Percentiles rank a stretch among this genome's conserved stretches.
phyloP scores from a whole-genome alignment of 768 basidiomycete species.

The Chalciporus chontae region DNA sequence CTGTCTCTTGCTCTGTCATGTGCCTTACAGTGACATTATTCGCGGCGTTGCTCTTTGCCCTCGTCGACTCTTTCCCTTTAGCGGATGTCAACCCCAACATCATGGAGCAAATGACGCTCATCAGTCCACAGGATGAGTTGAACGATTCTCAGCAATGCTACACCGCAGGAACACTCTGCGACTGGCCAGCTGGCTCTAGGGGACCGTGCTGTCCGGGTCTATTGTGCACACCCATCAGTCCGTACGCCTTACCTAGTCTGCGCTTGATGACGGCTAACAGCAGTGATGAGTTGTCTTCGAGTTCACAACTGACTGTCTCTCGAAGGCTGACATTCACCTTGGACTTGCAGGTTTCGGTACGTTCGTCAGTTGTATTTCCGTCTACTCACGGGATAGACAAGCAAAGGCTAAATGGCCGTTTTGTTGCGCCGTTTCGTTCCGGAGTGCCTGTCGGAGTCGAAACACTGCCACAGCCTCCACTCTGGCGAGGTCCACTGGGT shows the following conservation, averaged over 20 bases:
- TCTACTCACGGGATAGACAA: too few species aligned
- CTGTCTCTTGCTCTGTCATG: conserved; percentile 3
- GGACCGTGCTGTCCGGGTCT: conserved; percentile 12
- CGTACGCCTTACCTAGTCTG: conserved; percentile 13
- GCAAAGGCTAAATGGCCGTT: too few species aligned
- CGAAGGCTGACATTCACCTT: too few species aligned
- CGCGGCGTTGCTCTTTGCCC: neutral
- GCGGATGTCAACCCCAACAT: neutral
- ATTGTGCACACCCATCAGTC: conserved; percentile 5
- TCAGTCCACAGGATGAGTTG: neutral
- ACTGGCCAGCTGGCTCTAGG: conserved; percentile 13
- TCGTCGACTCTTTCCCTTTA: conserved; percentile 4
- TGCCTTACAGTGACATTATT: neutral
- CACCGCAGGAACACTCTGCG: conserved; percentile 1
- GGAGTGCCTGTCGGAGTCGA: too few species aligned
- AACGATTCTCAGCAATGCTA: neutral
- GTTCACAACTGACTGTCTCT: too few species aligned
- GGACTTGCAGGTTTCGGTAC: too few species aligned
- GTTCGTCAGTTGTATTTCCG: too few species aligned
- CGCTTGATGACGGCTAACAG: neutral
- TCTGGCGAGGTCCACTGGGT: too few species aligned
- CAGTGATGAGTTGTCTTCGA: neutral
- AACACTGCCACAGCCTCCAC: too few species aligned
- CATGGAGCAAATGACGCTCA: conserved; percentile 3
- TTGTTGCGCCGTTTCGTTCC: too few species aligned